Evolutionary conservation across 1,139 yeast species (phyloP).

Genomic region (Pichia sp.): DNA sequence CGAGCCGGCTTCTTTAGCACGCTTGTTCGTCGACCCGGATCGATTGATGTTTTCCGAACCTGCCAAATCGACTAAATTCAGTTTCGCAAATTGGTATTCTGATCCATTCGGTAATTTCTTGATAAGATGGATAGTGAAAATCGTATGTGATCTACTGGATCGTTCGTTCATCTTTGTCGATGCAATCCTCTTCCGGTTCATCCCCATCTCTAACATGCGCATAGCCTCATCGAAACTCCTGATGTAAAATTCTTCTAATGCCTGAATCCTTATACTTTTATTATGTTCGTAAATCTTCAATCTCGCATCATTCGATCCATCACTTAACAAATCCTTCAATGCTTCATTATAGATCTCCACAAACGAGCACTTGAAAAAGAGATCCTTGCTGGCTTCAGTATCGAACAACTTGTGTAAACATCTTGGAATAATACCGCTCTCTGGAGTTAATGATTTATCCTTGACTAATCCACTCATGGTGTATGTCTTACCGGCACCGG

Average conservation of each 20-base stretch:
- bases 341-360: conserved; percentile 76
- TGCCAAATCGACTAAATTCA: conserved; percentile 77
- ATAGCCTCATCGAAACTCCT: conserved; percentile 55
- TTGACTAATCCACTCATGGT: conserved; percentile 77
- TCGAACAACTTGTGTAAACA: conserved; percentile 54
- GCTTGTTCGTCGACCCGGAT: conserved; percentile 74
- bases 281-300: conserved; percentile 54
- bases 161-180: conserved; percentile 67
- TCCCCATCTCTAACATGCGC: conserved; percentile 50
- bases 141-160: conserved; percentile 73
- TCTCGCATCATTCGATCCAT: conserved; percentile 35
- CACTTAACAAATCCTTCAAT: conserved; percentile 56
- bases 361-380: conserved; percentile 60
- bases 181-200: conserved; percentile 60
- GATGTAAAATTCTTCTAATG: conserved; percentile 54
- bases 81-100: conserved; percentile 55
- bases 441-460: conserved; percentile 29
- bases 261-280: conserved; percentile 32
- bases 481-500: conserved; percentile 87
- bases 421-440: conserved; percentile 71
- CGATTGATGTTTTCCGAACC: conserved; percentile 78
- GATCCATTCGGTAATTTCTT: conserved; percentile 39
- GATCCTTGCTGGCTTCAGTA: conserved; percentile 19
- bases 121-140: conserved; percentile 60
- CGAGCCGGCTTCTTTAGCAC: conserved; percentile 88